Conservation (phyloP, 768 basidiomycete genomes). For the Austroboletus festivus region DNA sequence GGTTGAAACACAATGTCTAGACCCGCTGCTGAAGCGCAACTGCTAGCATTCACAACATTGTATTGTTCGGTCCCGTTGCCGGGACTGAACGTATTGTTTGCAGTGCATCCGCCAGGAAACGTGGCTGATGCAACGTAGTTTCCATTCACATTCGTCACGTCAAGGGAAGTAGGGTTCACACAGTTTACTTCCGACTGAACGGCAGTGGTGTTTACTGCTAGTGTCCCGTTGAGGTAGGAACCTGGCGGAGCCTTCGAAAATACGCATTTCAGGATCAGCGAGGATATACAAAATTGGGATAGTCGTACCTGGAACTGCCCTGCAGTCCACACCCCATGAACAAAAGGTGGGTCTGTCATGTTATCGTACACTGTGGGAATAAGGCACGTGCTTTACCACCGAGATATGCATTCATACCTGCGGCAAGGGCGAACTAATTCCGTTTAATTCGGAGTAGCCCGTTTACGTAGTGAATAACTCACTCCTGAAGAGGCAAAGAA, state of each 20-base stretch:
- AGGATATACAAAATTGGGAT: background rate
- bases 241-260: conserved; percentile 40
- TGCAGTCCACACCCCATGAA: conserved; percentile 49
- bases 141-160: conserved; percentile 20
- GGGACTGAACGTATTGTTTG: conserved; percentile 37
- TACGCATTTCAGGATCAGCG: background rate
- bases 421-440: conserved; percentile 33
- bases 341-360: conserved; percentile 58
- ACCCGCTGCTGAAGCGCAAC: conserved; percentile 26
- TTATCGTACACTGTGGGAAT: conserved; percentile 30
- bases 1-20: conserved; percentile 44
- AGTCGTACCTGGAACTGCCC: conserved; percentile 47
- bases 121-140: conserved; percentile 40
- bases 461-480: conserved; percentile 15
- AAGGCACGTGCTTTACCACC: background rate
- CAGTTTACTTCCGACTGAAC: conserved; percentile 47
- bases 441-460: conserved; percentile 9
- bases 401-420: conserved; percentile 17
- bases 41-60: conserved; percentile 41
- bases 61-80: conserved; percentile 43
- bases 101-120: conserved; percentile 48
- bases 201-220: conserved; percentile 52
- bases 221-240: conserved; percentile 47
- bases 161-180: conserved; percentile 34
- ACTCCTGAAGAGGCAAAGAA: conserved; percentile 63